Conservation (phyloP, 2,329 filamentous ascomycete species). For the Ophiognomonia clavigignenti-juglandacearum region DNA sequence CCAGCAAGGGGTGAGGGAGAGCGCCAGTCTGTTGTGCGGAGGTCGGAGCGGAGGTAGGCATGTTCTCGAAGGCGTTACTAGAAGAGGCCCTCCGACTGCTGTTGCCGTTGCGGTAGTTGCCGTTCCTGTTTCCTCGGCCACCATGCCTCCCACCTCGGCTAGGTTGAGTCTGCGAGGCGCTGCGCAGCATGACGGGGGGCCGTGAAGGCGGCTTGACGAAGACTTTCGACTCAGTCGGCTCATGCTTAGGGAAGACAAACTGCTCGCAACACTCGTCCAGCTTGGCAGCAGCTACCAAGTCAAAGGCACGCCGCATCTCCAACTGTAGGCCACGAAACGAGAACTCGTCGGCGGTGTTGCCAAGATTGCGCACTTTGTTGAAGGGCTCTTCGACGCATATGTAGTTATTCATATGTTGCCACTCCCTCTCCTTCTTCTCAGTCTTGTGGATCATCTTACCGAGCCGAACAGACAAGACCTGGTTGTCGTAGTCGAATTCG, state of each 20-base stretch:
- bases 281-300: constrained; percentile 71
- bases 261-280: constrained; percentile 81
- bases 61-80: constrained; percentile 46
- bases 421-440: constrained; percentile 67
- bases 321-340: constrained; percentile 88
- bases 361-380: constrained; percentile 81
- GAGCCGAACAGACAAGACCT: constrained; percentile 78
- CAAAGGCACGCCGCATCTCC: constrained; percentile 85
- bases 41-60: constrained; percentile 35
- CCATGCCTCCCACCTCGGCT: constrained; percentile 41
- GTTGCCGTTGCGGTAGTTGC: constrained; percentile 41
- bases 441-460: constrained; percentile 74
- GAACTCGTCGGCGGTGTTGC: constrained; percentile 93
- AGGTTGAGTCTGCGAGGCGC: constrained; percentile 55
- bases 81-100: constrained; percentile 49
- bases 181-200: constrained; percentile 54
- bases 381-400: constrained; percentile 96
- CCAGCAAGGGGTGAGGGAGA: constrained; percentile 12
- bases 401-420: constrained; percentile 76
- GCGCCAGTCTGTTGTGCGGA: constrained; percentile 36
- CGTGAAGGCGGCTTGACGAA: constrained; percentile 55
- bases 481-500: constrained; percentile 83
- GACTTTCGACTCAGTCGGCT: constrained; percentile 44
- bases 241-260: constrained; percentile 82
- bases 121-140: constrained; percentile 43